Percentiles rank a stretch among this genome's conserved stretches.
Evolutionary conservation across 352 stramenopile genomes (phyloP).

Genomic region (Labyrinthula sp.): DNA sequence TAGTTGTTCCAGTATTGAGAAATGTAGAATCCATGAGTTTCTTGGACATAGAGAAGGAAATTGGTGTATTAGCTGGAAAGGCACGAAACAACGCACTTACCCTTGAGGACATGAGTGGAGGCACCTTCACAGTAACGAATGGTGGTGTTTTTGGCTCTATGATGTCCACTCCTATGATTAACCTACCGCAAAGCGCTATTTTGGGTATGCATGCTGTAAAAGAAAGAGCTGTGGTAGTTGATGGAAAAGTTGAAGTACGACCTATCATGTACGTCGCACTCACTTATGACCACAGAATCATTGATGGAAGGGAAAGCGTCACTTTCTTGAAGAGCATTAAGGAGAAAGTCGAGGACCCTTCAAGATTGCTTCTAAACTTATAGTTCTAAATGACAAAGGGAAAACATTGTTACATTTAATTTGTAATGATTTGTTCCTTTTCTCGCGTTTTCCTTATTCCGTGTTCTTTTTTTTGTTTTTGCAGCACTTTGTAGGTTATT

Average conservation of each 20-base stretch:
- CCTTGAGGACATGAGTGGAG: slow-evolving; percentile 79
- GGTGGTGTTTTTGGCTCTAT: slow-evolving; percentile 91
- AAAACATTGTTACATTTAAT: too few species aligned
- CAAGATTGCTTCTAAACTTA: slow-evolving; percentile 78
- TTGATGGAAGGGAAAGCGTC: slow-evolving; percentile 90
- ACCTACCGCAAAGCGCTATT: slow-evolving; percentile 89
- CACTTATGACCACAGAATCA: slow-evolving; percentile 96
- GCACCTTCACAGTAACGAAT: slow-evolving; percentile 98
- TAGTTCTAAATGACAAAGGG: too few species aligned
- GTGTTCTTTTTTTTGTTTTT: too few species aligned
- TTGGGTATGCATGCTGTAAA: slow-evolving; percentile 87
- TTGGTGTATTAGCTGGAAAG: slow-evolving; percentile 65
- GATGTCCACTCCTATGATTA: slow-evolving; percentile 98
- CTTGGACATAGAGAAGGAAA: slow-evolving; percentile 80
- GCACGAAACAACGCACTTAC: slow-evolving; percentile 50
- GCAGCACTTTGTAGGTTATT: too few species aligned
- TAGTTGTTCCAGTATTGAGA: slow-evolving; percentile 92
- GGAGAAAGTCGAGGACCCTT: slow-evolving; percentile 88
- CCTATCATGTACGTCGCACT: slow-evolving; percentile 99
- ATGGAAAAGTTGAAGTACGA: slow-evolving; percentile 76
- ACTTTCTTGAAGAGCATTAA: slow-evolving; percentile 92
- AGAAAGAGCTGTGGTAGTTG: slow-evolving; percentile 31
- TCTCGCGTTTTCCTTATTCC: too few species aligned
- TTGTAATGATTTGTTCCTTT: too few species aligned
- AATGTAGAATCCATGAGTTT: slow-evolving; percentile 87